Base-by-base conservation (phyloP, 2,329 filamentous ascomycete genomes). In the Talaromyces piceae region DNA sequence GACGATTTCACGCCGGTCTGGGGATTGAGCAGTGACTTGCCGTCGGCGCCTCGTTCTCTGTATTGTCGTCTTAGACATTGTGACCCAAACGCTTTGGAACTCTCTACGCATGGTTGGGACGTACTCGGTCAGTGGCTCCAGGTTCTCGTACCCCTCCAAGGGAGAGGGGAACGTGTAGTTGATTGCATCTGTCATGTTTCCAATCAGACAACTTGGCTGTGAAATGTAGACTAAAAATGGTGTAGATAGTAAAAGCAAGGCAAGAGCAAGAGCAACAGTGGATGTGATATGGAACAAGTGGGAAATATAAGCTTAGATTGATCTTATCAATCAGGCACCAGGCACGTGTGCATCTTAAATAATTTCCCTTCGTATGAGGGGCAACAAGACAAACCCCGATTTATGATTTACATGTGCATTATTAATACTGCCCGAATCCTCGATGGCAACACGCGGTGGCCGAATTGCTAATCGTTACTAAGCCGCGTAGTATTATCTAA, bases 21-120 rank as follows among this genome's bases (percentile, higher is more conserved):
- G 0, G 81, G 81, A 60, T 94, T 94, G 49, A 79, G 74, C 58
- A 81, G 80, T 46, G 86, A 89, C 71, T 94, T 95, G 45, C 87
- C 87, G 65, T 95, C 87, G 31, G 79, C 80, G 44, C 76, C 76
- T 56, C 70, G 77, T 58, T 87, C 82, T 28, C 76, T 79, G 18
- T 8, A 11, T 16, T 47, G 25, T 31, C 12, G 47, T 8, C 41
- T 51, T 22, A 49, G 44, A n/a, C n/a, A n/a, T n/a, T n/a, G n/a
- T n/a, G n/a, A n/a, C n/a, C n/a, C n/a, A n/a, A n/a, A n/a, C n/a
- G n/a, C n/a, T n/a, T n/a, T n/a, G n/a, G n/a, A 41, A 16, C 27
- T 26, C 47, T 3, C 44, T 8, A 26, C 18, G 31, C 9, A 3
- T 7, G 8, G 41, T 16, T 6, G 12, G 11, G 4, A 37, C 67